These are phyloP conservation scores for Wickerhamomyces sp. DNA, from an alignment of 1,139 yeast genomes.

Conservation along the genomic window DNA sequence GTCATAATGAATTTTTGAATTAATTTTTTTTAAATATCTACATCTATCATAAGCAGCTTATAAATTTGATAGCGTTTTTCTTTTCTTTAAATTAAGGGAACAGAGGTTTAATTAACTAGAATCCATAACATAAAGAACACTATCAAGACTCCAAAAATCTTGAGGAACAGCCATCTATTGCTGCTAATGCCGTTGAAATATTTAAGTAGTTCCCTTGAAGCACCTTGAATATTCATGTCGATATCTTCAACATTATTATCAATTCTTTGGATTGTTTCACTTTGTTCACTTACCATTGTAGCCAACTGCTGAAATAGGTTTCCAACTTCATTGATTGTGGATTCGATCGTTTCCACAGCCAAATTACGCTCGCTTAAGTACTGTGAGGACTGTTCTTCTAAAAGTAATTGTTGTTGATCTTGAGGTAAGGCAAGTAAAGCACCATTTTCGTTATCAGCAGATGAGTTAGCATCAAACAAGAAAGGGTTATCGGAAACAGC, in stretches of 20 bases:
- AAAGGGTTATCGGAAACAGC: conserved; percentile 36
- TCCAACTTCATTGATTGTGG: conserved; percentile 95
- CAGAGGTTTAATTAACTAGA: conserved; percentile 51
- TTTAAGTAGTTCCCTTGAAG: conserved; percentile 88
- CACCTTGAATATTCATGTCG: conserved; percentile 82
- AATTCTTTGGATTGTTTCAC: conserved; percentile 91
- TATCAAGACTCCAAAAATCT: conserved; percentile 83
- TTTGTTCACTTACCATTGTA: conserved; percentile 96
- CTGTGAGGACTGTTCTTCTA: conserved; percentile 67
- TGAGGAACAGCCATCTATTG: conserved; percentile 88
- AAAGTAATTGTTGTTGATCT: conserved; percentile 65
- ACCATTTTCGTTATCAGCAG: conserved; percentile 11
- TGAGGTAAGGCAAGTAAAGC: conserved; percentile 49
- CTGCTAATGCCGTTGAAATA: conserved; percentile 85
- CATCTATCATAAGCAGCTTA: background rate
- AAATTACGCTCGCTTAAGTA: conserved; percentile 80
- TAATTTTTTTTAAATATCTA: too few species aligned
- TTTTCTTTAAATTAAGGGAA: background rate
- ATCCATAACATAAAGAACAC: conserved; percentile 78
- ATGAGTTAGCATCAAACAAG: conserved; percentile 22
- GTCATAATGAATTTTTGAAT: background rate
- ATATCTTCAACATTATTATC: conserved; percentile 96
- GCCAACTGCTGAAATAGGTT: conserved; percentile 91
- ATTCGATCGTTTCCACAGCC: conserved; percentile 94
- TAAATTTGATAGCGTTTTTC: too few species aligned